Evolutionary conservation across 2,329 filamentous ascomycete species (phyloP).

Genomic region (Neocucurbitaria cava): DNA sequence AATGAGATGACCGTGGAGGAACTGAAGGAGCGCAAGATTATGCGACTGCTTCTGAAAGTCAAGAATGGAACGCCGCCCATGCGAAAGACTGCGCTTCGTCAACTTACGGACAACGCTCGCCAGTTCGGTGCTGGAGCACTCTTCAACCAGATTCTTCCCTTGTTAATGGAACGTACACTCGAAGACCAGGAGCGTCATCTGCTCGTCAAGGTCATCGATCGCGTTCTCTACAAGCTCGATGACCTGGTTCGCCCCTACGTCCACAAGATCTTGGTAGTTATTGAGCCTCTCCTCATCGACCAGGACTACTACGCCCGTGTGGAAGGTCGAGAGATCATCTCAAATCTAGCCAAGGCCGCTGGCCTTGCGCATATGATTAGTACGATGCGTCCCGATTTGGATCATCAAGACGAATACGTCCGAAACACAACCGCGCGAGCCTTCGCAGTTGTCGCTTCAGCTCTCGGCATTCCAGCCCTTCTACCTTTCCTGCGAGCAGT

Average conservation of each 20-base stretch:
- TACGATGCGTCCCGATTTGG: constrained; percentile 98
- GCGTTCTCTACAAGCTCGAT: constrained; percentile 97
- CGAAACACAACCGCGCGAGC: constrained; percentile 96
- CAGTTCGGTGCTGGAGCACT: constrained; percentile 93
- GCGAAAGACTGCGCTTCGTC: constrained; percentile 96
- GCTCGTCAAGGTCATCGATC: constrained; percentile 98
- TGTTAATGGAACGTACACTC: constrained; percentile 97
- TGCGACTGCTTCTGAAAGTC: constrained; percentile 94
- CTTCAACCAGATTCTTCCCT: constrained; percentile 95
- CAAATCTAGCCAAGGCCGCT: constrained; percentile 94
- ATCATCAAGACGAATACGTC: constrained; percentile 98
- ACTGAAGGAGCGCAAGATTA: constrained; percentile 97
- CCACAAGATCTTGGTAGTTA: constrained; percentile 98
- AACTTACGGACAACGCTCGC: constrained; percentile 95
- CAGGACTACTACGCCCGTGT: constrained; percentile 99
- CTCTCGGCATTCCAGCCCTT: constrained; percentile 91
- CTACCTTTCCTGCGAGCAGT: constrained; percentile 95
- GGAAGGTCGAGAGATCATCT: constrained; percentile 98
- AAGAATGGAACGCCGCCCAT: constrained; percentile 99
- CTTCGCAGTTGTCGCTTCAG: constrained; percentile 96
- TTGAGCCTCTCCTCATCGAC: constrained; percentile 98
- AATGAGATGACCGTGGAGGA: constrained; percentile 92
- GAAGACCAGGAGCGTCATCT: constrained; percentile 98
- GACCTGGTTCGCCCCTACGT: constrained; percentile 95
- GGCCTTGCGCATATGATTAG: constrained; percentile 99